A percentile compares a stretch with the other conserved stretches of the same genome.
phyloP scores from a whole-genome alignment of 164 flowering plant species.

The Dillenia suffruticosa region DNA sequence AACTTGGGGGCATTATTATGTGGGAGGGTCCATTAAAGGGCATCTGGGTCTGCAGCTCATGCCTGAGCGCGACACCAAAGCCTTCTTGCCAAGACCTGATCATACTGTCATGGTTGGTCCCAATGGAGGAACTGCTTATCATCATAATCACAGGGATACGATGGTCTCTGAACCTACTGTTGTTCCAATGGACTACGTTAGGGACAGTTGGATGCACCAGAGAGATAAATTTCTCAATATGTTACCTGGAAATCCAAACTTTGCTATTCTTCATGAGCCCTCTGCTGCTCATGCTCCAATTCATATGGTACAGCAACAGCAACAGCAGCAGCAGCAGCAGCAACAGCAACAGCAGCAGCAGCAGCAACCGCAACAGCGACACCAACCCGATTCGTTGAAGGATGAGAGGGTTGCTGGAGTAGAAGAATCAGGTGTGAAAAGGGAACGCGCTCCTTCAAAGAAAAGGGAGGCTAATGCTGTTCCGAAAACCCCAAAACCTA shows the following conservation, averaged over 20 bases:
- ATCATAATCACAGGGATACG: constrained; percentile 23
- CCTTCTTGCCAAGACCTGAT: constrained; percentile 35
- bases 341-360: constrained; percentile 9
- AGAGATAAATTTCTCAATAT: constrained; percentile 38
- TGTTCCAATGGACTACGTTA: constrained; percentile 32
- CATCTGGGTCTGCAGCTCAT: constrained; percentile 71
- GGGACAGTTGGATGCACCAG: constrained; percentile 40
- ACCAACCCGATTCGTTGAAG: constrained; percentile 6
- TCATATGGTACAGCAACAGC: constrained; percentile 4
- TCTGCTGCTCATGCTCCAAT: constrained; percentile 8
- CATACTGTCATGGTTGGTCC: constrained; percentile 25
- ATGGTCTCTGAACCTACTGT: constrained; percentile 30
- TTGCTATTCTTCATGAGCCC: constrained; percentile 28
- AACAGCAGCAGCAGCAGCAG: neutral
- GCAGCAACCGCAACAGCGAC: constrained; percentile 9
- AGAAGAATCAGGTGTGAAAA: constrained; percentile 5
- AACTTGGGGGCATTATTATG: constrained; percentile 68
- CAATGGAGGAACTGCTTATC: constrained; percentile 29
- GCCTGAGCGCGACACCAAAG: constrained; percentile 43
- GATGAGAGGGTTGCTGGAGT: constrained; percentile 1
- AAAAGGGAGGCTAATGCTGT: constrained; percentile 3
- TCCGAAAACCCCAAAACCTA: constrained; percentile 16
- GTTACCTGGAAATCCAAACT: constrained; percentile 32
- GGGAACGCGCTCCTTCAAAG: constrained; percentile 8
- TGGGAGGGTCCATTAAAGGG: constrained; percentile 51